Conservation (phyloP, 75 land plant genomes). For the Chamaecyparis obtusa region DNA sequence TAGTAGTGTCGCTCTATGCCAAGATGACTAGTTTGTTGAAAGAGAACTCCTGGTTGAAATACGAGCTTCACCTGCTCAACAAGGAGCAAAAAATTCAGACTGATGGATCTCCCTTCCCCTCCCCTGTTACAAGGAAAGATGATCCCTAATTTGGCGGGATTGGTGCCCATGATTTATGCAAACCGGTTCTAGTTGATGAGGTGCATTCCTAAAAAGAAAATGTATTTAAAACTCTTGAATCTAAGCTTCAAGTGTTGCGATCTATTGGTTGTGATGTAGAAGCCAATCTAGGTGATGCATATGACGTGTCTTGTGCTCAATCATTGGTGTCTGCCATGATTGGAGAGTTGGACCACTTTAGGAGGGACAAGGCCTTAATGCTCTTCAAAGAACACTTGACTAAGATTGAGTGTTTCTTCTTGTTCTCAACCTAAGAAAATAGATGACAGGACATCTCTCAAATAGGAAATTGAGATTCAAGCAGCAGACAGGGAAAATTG, state of each 20-base stretch:
- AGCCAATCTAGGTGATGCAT: neutral
- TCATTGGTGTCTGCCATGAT: constrained; percentile 29
- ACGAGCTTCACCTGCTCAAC: constrained; percentile 26
- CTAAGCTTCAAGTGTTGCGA: neutral
- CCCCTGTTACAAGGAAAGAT: neutral
- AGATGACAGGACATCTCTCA: neutral
- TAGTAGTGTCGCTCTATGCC: neutral
- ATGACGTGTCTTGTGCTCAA: constrained; percentile 17
- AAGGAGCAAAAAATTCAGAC: constrained; percentile 28
- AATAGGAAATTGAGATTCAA: neutral
- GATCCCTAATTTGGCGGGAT: neutral
- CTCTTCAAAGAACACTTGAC: neutral
- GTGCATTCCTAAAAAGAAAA: no score
- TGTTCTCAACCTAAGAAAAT: neutral
- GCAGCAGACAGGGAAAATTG: neutral
- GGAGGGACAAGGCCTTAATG: constrained; percentile 2
- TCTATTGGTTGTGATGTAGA: neutral
- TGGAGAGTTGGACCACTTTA: constrained; percentile 26
- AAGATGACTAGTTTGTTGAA: constrained; percentile 17
- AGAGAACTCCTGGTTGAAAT: constrained; percentile 29
- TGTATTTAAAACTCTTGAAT: neutral
- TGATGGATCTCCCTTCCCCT: no score
- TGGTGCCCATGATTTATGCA: no score
- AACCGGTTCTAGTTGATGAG: no score
- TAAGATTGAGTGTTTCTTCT: neutral